Base-by-base conservation (phyloP, 176 grass and related monocot genomes). In the Carex parvula region DNA sequence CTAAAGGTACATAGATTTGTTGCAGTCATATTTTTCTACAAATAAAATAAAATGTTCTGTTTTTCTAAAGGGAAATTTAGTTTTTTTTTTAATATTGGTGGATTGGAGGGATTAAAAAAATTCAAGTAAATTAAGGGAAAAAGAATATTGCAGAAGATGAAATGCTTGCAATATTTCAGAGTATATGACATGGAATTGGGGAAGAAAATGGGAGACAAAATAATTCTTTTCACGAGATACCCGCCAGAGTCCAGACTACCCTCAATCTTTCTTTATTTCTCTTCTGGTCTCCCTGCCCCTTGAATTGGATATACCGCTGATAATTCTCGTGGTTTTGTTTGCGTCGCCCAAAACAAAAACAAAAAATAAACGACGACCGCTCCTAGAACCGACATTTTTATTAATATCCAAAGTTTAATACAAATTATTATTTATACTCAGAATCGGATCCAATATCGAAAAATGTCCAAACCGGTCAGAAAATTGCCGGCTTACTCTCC, bases 261-360 rank as follows among this genome's bases (percentile, higher is more conserved):
- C 29, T 29, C 29, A 29, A 29, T n/a, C n/a, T n/a, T n/a, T n/a
- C 75, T 79, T n/a, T 52, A 12, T 75, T 11, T 18, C 62, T 3
- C 22, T 64, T 64, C 22, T 64, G 9, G 24, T 59, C 29, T 59
- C 21, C 4, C 52, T 55, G 50, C 76, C 26, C 18, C 53, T 37
- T 0, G 53, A 79, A 80, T 33, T 16, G 26, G 76, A 76, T 80
- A 54, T 55, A 46, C 72, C 42, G 65, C 72, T 48, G 42, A 54
- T 55, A 80, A 80, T 58, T 37, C 76, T 39, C 48, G 74, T 35
- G 74, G 76, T 79, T 79, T 79, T 48, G 12, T 79, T 6, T 55
- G 74, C 9, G 32, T 57, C 30, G 32, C 1, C 32, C 64, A 18
- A 18, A 4, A 8, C 64, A 68, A 35, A 39, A 33, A 6, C 5